Percentiles rank a stretch among this genome's conserved stretches.
Evolutionary conservation across 306 rosid genomes (phyloP).

Genomic region (Crotalaria pallida): DNA sequence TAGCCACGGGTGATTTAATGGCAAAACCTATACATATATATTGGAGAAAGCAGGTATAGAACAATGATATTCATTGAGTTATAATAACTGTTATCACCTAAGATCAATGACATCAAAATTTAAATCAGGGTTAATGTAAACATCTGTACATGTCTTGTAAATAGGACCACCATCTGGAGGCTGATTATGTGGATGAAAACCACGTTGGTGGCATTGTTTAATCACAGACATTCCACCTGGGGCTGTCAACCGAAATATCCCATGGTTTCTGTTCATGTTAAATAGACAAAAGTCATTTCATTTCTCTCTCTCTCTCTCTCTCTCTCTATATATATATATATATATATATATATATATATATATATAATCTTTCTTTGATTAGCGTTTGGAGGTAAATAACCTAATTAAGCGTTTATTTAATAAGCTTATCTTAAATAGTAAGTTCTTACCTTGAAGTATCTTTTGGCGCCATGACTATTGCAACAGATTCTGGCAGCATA

Average conservation of each 20-base stretch:
- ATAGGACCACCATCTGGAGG: constrained; percentile 95
- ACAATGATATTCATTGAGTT: constrained; percentile 18
- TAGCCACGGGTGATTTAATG: constrained; percentile 17
- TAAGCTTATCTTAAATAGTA: too few relatives aligned
- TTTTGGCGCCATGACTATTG: constrained; percentile 94
- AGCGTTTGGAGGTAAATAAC: too few relatives aligned
- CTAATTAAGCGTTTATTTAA: too few relatives aligned
- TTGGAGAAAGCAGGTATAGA: constrained; percentile 17
- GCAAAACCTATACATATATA: constrained; percentile 19
- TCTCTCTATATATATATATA: too few relatives aligned
- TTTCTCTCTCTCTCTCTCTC: too few relatives aligned
- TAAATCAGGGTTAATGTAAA: constrained; percentile 80
- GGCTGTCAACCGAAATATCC: constrained; percentile 83
- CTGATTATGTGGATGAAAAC: constrained; percentile 75
- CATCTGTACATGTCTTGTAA: constrained; percentile 80
- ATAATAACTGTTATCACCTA: constrained; percentile 36
- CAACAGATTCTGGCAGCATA: constrained; percentile 97
- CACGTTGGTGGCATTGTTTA: constrained; percentile 85
- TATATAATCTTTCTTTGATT: too few relatives aligned
- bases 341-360: too few relatives aligned
- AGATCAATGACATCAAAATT: constrained; percentile 92
- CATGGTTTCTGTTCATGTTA: constrained; percentile 62
- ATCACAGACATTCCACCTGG: constrained; percentile 95
- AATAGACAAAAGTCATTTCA: constrained; percentile 14
- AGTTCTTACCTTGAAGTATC: constrained; percentile 69